Evolutionary conservation across 176 grass and related monocot species (phyloP).

Genomic region (Raddia distichophylla): DNA sequence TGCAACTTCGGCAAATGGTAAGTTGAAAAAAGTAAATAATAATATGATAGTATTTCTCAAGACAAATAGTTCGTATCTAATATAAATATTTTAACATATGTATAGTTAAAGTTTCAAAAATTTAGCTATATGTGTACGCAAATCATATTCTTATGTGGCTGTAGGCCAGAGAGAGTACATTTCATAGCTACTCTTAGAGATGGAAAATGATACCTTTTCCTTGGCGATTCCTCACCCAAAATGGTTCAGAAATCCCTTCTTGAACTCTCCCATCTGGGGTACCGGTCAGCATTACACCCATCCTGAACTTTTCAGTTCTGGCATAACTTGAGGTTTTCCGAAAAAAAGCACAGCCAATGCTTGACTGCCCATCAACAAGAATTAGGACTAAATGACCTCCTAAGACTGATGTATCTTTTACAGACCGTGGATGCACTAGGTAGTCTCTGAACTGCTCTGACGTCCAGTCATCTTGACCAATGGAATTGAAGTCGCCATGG

Average conservation of each 20-base stretch:
- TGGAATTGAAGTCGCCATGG: conserved; percentile 3
- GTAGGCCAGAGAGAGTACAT: too few species aligned
- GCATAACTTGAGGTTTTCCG: neutral
- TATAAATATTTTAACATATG: too few species aligned
- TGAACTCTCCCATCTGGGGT: neutral
- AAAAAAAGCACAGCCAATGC: neutral
- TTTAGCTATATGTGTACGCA: too few species aligned
- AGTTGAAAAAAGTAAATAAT: too few species aligned
- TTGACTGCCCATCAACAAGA: neutral
- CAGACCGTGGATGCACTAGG: neutral
- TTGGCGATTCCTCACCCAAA: neutral
- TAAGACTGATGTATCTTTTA: neutral
- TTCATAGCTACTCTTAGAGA: too few species aligned
- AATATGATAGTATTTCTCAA: too few species aligned
- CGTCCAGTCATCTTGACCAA: neutral
- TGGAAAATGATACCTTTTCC: neutral
- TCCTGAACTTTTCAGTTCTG: conserved; percentile 15
- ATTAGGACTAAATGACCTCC: neutral
- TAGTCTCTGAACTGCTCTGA: neutral
- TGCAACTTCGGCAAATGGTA: too few species aligned
- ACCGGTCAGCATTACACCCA: neutral
- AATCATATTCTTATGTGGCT: too few species aligned
- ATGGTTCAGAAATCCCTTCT: conserved; percentile 2
- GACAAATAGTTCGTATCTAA: too few species aligned
- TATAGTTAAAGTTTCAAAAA: too few species aligned